phyloP scores from a whole-genome alignment of 1,284 basidiomycete species.

The Fistulina hepatica region DNA sequence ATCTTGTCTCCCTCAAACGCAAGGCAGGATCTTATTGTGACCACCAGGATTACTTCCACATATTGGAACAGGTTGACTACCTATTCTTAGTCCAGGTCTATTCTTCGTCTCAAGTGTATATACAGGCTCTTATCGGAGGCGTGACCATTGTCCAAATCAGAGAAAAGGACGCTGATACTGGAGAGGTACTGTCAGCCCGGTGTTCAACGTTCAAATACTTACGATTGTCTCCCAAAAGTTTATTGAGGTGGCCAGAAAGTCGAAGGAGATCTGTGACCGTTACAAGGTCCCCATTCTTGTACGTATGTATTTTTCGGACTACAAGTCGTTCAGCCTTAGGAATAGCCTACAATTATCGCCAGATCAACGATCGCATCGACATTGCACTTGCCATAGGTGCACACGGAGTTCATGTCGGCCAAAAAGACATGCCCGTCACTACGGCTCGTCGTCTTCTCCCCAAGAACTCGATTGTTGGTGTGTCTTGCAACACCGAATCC shows the following conservation, averaged over 20 bases:
- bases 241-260: constrained; percentile 29
- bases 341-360: too few relatives aligned
- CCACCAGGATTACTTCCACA: constrained; percentile 60
- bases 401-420: constrained; percentile 84
- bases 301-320: too few relatives aligned
- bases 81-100: constrained; percentile 6
- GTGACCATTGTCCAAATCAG: constrained; percentile 86
- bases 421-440: constrained; percentile 75
- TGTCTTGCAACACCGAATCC: constrained; percentile 65
- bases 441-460: constrained; percentile 68
- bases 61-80: constrained; percentile 59
- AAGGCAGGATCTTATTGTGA: constrained; percentile 3
- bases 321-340: too few relatives aligned
- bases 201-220: constrained; percentile 14
- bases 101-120: constrained; percentile 7
- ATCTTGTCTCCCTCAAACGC: constrained; percentile 1
- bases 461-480: constrained; percentile 63
- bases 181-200: constrained; percentile 57
- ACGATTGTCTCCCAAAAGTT: constrained; percentile 1
- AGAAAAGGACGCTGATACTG: constrained; percentile 75
- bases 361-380: constrained; percentile 91
- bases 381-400: constrained; percentile 71
- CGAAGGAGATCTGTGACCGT: constrained; percentile 82
- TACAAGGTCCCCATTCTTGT: constrained; percentile 65
- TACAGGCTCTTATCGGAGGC: constrained; percentile 69